These are phyloP conservation scores for Pseudodiploospora longispora DNA, from an alignment of 2,329 filamentous ascomycete species.

Conservation along the genomic window DNA sequence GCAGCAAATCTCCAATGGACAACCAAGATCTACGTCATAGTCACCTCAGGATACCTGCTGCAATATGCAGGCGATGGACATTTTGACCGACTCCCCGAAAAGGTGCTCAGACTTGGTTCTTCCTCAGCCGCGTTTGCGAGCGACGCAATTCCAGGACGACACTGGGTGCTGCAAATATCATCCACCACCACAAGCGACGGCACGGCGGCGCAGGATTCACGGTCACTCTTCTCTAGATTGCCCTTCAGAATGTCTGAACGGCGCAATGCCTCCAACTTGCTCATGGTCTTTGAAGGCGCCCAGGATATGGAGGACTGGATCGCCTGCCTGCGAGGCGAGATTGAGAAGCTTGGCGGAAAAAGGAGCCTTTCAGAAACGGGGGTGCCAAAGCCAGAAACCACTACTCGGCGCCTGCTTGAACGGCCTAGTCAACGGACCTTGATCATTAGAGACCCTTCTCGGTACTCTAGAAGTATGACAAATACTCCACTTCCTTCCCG, in stretches of 20 bases:
- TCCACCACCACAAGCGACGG: slow-evolving; percentile 56
- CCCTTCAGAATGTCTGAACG: slow-evolving; percentile 48
- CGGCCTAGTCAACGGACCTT: slow-evolving; percentile 38
- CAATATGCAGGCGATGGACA: slow-evolving; percentile 66
- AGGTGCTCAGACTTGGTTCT: slow-evolving; percentile 61
- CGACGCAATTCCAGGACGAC: slow-evolving; percentile 69
- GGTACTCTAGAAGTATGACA: slow-evolving; percentile 29
- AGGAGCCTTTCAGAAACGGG: slow-evolving; percentile 54
- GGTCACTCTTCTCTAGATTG: slow-evolving; percentile 58
- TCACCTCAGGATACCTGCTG: slow-evolving; percentile 62
- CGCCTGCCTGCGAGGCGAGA: slow-evolving; percentile 57
- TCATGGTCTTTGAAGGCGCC: slow-evolving; percentile 65
- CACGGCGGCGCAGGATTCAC: slow-evolving; percentile 38
- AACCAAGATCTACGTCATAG: slow-evolving; percentile 62
- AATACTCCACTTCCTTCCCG: slow-evolving; percentile 9
- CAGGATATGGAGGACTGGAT: slow-evolving; percentile 75
- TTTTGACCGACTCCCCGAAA: slow-evolving; percentile 66
- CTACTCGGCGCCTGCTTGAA: slow-evolving; percentile 23
- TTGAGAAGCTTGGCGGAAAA: slow-evolving; percentile 61
- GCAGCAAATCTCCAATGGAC: slow-evolving; percentile 5
- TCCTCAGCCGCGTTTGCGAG: slow-evolving; percentile 74
- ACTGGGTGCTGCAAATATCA: slow-evolving; percentile 72
- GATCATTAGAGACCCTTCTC: slow-evolving; percentile 39
- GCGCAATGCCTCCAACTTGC: slow-evolving; percentile 52
- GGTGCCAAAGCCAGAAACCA: slow-evolving; percentile 34